These are phyloP conservation scores for Patellifolia procumbens DNA, from an alignment of 179 eudicot species.

Conservation along the genomic window DNA sequence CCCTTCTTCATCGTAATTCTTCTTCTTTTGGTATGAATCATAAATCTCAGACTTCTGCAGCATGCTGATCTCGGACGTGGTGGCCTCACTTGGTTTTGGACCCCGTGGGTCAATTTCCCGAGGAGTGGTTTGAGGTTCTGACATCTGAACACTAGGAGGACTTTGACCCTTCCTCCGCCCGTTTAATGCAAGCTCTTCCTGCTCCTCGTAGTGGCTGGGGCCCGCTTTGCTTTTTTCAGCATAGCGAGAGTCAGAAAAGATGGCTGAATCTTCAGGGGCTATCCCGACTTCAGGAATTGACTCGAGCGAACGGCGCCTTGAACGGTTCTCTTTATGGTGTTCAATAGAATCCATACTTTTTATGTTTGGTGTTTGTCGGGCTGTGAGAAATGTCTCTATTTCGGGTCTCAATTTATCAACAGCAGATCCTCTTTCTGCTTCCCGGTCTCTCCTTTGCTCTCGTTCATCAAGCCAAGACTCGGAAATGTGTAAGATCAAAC, in stretches of 20 bases:
- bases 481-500: slow-evolving; percentile 66
- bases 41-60: slow-evolving; percentile 51
- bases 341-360: slow-evolving; percentile 17
- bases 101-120: slow-evolving; percentile 13
- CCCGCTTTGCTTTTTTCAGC: slow-evolving; percentile 32
- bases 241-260: slow-evolving; percentile 52
- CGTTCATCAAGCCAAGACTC: slow-evolving; percentile 93
- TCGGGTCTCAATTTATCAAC: slow-evolving; percentile 69
- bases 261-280: slow-evolving; percentile 65
- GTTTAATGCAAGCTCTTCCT: slow-evolving; percentile 36
- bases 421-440: slow-evolving; percentile 35
- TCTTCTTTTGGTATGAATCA: slow-evolving; percentile 35
- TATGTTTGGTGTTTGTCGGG: slow-evolving; percentile 31
- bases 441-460: slow-evolving; percentile 54
- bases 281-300: slow-evolving; percentile 65
- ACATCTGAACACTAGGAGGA: slow-evolving; percentile 46
- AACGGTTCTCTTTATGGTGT: slow-evolving; percentile 32
- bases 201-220: slow-evolving; percentile 25
- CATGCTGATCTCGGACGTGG: slow-evolving; percentile 44
- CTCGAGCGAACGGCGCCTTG: slow-evolving; percentile 63
- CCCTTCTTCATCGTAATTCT: slow-evolving; percentile 38
- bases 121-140: slow-evolving; percentile 31
- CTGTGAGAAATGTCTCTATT: slow-evolving; percentile 64
- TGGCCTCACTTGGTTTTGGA: slow-evolving; percentile 32
- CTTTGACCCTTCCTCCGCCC: slow-evolving; percentile 42